Percentiles rank a stretch among this genome's conserved stretches.
phyloP scores from a whole-genome alignment of 768 basidiomycete genomes.

The Collybiopsis luxurians region DNA sequence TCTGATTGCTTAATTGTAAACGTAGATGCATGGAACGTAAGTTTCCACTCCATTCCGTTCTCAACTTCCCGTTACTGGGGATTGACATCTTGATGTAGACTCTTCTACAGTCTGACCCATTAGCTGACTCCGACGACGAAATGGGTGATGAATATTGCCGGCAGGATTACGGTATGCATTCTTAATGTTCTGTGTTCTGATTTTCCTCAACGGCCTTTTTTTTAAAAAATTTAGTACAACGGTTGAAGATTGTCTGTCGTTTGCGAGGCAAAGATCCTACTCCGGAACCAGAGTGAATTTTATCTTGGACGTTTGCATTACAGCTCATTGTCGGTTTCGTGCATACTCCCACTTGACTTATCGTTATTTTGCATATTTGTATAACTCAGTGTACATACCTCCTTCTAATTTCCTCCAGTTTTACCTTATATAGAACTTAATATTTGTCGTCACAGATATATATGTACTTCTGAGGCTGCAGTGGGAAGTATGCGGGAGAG shows the following conservation, averaged over 20 bases:
- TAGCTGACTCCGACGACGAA: constrained; percentile 75
- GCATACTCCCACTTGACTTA: background rate
- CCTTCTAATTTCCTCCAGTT: too few species aligned
- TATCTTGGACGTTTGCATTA: background rate
- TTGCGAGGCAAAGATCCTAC: constrained; percentile 57
- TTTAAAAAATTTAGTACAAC: constrained; percentile 41
- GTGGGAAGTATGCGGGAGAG: too few species aligned
- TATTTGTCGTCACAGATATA: too few species aligned
- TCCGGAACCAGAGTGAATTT: constrained; percentile 38
- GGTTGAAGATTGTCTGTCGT: constrained; percentile 57
- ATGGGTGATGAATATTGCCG: constrained; percentile 60
- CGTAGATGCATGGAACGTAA: background rate
- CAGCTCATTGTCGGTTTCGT: background rate
- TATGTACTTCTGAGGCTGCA: too few species aligned
- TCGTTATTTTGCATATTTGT: background rate
- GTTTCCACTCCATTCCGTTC: background rate
- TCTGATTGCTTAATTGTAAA: background rate
- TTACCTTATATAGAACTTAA: too few species aligned
- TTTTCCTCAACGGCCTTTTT: constrained; percentile 4
- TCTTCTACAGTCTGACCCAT: constrained; percentile 54
- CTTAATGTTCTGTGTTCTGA: background rate
- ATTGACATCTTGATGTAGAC: too few species aligned
- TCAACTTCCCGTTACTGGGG: too few species aligned
- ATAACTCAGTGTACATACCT: background rate
- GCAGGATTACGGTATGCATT: constrained; percentile 59